Evolutionary conservation across 768 basidiomycete genomes (phyloP).

Genomic region (Gymnopilus junonius): DNA sequence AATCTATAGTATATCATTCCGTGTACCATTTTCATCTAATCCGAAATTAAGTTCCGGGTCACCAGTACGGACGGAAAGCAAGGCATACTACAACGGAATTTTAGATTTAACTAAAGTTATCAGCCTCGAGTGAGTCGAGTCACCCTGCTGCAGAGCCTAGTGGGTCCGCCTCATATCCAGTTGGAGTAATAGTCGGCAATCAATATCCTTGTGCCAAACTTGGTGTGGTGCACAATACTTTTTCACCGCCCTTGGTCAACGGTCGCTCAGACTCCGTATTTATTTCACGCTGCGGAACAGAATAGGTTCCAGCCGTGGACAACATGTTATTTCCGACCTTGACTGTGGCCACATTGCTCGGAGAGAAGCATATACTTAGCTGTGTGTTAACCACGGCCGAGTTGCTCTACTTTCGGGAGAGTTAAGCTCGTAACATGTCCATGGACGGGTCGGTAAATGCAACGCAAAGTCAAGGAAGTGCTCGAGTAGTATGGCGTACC

Average conservation of each 20-base stretch:
- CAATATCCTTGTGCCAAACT: not conserved
- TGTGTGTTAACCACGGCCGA: not conserved
- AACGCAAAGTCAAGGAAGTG: not conserved
- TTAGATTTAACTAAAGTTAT: too few relatives aligned
- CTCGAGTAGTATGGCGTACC: not conserved
- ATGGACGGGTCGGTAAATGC: not conserved
- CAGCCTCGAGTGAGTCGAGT: not conserved
- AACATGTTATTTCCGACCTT: not conserved
- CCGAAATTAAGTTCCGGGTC: too few relatives aligned
- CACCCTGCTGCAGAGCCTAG: not conserved
- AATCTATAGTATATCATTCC: too few relatives aligned
- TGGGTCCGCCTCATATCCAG: not conserved
- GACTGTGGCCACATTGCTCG: not conserved
- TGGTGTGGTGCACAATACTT: too few relatives aligned
- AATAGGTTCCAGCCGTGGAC: too few relatives aligned
- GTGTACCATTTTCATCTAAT: too few relatives aligned
- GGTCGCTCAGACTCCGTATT: too few relatives aligned
- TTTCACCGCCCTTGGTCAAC: too few relatives aligned
- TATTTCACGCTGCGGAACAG: too few relatives aligned
- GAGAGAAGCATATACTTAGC: not conserved
- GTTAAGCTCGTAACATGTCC: not conserved
- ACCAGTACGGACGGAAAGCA: too few relatives aligned
- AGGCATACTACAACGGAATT: too few relatives aligned
- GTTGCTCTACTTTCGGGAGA: not conserved
- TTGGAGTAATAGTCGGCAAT: not conserved